Evolutionary conservation across 129 eudicot genomes (phyloP).

Genomic region (Arctium lappa): DNA sequence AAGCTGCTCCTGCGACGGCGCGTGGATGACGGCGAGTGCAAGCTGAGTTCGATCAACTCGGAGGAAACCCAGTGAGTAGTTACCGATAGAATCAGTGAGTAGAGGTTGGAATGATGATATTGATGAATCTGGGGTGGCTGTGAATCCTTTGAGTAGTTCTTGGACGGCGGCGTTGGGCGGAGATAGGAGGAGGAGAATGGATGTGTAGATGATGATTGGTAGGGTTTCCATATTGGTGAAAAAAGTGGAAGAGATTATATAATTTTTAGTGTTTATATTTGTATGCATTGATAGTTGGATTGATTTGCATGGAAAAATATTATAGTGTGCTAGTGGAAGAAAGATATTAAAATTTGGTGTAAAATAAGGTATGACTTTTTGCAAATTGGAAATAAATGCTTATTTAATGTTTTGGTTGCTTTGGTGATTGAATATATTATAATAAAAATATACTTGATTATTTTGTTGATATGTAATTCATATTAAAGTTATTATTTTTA

Average conservation of each 20-base stretch:
- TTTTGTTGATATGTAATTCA: not conserved
- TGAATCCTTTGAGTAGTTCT: slow-evolving; percentile 57
- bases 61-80: slow-evolving; percentile 78
- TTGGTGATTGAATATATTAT: not conserved
- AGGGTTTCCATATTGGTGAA: slow-evolving; percentile 16
- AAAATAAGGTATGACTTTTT: slow-evolving; percentile 25
- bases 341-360: not conserved
- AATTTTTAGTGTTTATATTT: slow-evolving; percentile 1
- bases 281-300: not conserved
- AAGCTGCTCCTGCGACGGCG: slow-evolving; percentile 51
- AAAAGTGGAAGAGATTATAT: slow-evolving; percentile 7
- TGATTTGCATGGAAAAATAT: slow-evolving; percentile 36
- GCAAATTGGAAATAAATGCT: slow-evolving; percentile 3
- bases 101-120: slow-evolving; percentile 54
- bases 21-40: slow-evolving; percentile 65
- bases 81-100: slow-evolving; percentile 65
- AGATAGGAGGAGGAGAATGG: slow-evolving; percentile 18
- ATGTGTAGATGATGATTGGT: not conserved
- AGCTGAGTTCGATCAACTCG: slow-evolving; percentile 59
- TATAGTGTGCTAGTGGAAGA: slow-evolving; percentile 11
- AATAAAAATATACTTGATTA: too few species aligned
- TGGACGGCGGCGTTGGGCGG: slow-evolving; percentile 15
- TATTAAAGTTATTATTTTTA: too few species aligned
- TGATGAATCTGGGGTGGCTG: slow-evolving; percentile 59
- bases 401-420: slow-evolving; percentile 7